Percentiles rank a stretch among this genome's conserved stretches.
phyloP scores from a whole-genome alignment of 257 asterid species.

The Cordia subcordata region DNA sequence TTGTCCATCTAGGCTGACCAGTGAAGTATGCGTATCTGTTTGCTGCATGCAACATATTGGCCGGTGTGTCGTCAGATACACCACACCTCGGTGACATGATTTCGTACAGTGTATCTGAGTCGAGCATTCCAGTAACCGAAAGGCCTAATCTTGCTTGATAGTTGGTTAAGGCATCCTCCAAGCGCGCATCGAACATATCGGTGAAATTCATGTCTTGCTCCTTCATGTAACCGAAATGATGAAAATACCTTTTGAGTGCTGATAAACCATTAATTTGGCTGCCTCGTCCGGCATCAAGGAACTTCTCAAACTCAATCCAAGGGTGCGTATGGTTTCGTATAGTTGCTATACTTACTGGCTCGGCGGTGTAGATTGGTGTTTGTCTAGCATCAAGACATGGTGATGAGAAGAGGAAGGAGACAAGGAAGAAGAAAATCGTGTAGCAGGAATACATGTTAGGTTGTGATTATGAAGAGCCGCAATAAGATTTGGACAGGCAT shows the following conservation, averaged over 20 bases:
- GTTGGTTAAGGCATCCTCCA: constrained; percentile 42
- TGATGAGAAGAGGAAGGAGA: constrained; percentile 21
- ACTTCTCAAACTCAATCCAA: constrained; percentile 45
- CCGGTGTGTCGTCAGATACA: constrained; percentile 41
- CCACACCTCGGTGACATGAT: constrained; percentile 71
- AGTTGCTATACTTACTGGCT: constrained; percentile 3
- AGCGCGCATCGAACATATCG: constrained; percentile 41
- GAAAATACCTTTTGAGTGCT: constrained; percentile 54
- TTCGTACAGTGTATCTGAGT: constrained; percentile 31
- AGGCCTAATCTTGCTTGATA: constrained; percentile 55
- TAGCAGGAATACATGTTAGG: constrained; percentile 34
- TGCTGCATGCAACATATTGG: constrained; percentile 9
- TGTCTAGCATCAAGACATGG: constrained; percentile 32
- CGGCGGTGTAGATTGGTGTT: constrained; percentile 16
- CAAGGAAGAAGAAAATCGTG: constrained; percentile 19
- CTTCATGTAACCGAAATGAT: constrained; percentile 51
- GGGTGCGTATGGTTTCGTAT: constrained; percentile 3
- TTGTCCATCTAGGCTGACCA: constrained; percentile 60
- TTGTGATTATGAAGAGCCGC: constrained; percentile 2
- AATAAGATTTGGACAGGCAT: constrained; percentile 7
- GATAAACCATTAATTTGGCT: constrained; percentile 40
- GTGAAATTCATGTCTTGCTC: constrained; percentile 16
- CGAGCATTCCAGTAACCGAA: constrained; percentile 38
- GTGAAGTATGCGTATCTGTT: constrained; percentile 44
- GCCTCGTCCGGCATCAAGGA: constrained; percentile 40